Evolutionary conservation across 345 rosid genomes (phyloP).

Genomic region (Eucalyptus erythrocorys): DNA sequence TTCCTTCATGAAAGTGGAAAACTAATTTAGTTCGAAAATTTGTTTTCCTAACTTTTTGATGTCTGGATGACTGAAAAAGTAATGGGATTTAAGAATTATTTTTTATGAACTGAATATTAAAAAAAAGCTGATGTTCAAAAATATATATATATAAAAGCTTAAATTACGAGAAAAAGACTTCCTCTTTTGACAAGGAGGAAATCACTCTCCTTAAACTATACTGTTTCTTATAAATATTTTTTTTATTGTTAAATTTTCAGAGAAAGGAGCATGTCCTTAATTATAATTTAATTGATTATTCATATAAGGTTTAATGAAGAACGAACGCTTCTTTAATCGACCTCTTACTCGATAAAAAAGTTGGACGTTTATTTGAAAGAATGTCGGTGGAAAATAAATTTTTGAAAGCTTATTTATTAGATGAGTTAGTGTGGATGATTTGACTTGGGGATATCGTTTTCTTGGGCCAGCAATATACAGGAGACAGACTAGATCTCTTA

Average conservation of each 20-base stretch:
- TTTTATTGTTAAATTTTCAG: neutral
- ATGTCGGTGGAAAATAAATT: neutral
- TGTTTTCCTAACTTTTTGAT: neutral
- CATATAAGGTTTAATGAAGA: neutral
- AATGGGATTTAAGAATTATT: neutral
- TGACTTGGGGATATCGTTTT: neutral
- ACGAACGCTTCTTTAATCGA: accelerated
- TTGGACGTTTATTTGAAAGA: neutral
- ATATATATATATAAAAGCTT: too few species aligned
- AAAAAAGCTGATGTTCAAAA: too few species aligned
- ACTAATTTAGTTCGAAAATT: neutral
- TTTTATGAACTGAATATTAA: neutral
- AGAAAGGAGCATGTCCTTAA: accelerated
- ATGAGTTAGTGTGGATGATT: neutral
- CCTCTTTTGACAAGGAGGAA: neutral
- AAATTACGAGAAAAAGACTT: accelerated
- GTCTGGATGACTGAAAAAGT: neutral
- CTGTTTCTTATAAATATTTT: accelerated
- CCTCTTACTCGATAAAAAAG: neutral
- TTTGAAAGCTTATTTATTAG: neutral
- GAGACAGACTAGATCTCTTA: neutral
- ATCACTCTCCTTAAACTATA: neutral
- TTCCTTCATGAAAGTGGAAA: neutral
- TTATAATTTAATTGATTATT: neutral
- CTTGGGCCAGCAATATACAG: neutral